Evolutionary conservation across 106 monocot genomes (phyloP), one percentile per base, ranked within the genome.

Genomic region (Phalaenopsis equestris): DNA sequence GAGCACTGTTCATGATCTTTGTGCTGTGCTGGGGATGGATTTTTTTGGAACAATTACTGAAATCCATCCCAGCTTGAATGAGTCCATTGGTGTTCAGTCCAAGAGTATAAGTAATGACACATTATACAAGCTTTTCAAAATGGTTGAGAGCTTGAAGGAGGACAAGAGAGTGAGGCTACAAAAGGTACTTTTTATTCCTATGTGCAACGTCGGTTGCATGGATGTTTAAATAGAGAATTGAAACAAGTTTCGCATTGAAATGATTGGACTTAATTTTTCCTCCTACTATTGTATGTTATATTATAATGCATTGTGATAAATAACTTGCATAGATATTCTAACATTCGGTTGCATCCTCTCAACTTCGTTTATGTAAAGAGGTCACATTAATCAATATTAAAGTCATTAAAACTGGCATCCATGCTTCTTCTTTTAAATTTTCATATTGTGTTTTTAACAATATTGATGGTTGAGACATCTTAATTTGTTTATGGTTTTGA

Each of bases 41-140:
- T 94, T 97, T 72, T 89, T 89, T 61, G 83, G 87, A 55, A 92
- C 87, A 70, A 81, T 97, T 41, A 89, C 78, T 83, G 96, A 94
- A 84, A 92, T 97, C 52, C 93, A 97, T 82, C 92, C 94, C 55
- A 97, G 89, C 77, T 81, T 97, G 46, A 82, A 88, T 84, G 88
- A 90, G 77, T 93, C 91, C 43, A 75, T 86, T 83, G 84, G 90
- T 67, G 89, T 88, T 21, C 87, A 90, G 64, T 92, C 86, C 41
- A 97, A 97, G 82, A 97, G 96, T 85, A 94, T 94, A 39, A 97
- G 92, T 79, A 88, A 92, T 81, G 90, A 89, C 45, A 97, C 96
- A 4, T 84, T 97, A 73, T 83, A 87, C 55, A 92, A 91, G 85
- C 94, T 97, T 67, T 87, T 91, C 64, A 81, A 77, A 64, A 87